Evolutionary conservation across 2,329 filamentous ascomycete genomes (phyloP), one percentile per base, ranked within the genome.

Genomic region (Hymenoscyphus repandus): DNA sequence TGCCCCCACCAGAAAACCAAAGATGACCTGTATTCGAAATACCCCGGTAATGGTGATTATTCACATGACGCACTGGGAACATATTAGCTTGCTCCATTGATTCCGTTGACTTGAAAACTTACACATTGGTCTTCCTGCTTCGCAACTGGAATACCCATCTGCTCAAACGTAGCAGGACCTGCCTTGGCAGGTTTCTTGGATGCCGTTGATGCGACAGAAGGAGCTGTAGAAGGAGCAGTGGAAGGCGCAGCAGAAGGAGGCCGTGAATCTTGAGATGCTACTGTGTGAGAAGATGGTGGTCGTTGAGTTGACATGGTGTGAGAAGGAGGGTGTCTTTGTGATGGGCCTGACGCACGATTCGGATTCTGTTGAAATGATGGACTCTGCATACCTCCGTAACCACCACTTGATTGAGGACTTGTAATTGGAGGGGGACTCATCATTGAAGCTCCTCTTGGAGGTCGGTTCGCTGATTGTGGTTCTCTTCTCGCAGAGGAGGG

Each of bases 131-230:
- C 80, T n/a, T 96, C 88, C 55, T 85, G 79, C 69, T 93, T 91
- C 43, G 78, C 83, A 62, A 84, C 79, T 6, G 90, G 89, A 61
- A 99, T 92, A 36, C 93, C 93, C 93, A 99, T 99, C 66, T 95
- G 91, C 66, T 96, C 92, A 68, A 99, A 99, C 0, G 93, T 97
- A 62, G 93, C 89, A 1, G 93, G 92, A 10, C 92, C 93, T 77
- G 78, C 54, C 41, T 66, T 64, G 11, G 92, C 93, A 77, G 78
- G 55, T 37, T 66, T 64, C 39, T 61, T 61, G 6, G 62, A 53
- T n/a, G 59, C 47, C 40, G 56, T 33, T 31, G 45, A 20, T 6
- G 18, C 36, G 11, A 20, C 34, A 18, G 33, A 38, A 33, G 55
- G 45, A 38, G 48, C 49, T 18, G 45, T 42, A 4, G 52, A 47